These are phyloP conservation scores for Beauveria scarabaeidicola DNA, from an alignment of 2,329 filamentous ascomycete species.

Conservation along the genomic window DNA sequence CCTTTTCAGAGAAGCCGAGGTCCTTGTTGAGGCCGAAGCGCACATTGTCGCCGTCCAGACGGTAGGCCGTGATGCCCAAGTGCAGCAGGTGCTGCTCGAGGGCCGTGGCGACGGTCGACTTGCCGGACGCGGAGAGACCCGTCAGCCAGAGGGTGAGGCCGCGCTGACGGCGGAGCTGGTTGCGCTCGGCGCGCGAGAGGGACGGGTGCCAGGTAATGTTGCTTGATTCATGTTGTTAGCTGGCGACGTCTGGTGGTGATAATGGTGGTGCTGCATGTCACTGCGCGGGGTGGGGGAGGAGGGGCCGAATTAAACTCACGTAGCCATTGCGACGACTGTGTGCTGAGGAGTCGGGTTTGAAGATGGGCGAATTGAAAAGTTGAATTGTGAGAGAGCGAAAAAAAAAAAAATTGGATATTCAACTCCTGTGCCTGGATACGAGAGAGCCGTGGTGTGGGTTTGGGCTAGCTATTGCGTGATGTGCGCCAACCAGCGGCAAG, in stretches of 20 bases:
- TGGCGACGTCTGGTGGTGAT: background rate
- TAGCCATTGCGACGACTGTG: constrained; percentile 23
- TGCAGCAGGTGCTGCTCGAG: constrained; percentile 96
- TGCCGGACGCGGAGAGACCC: constrained; percentile 89
- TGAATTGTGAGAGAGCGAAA: background rate
- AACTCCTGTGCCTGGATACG: background rate
- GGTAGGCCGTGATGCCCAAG: constrained; percentile 73
- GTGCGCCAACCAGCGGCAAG: background rate
- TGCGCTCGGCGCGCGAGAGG: constrained; percentile 70
- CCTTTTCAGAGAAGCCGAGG: constrained; percentile 84
- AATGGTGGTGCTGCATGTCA: constrained; percentile 10
- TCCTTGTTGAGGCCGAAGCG: constrained; percentile 98
- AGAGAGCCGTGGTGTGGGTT: constrained; percentile 4
- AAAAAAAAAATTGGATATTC: background rate
- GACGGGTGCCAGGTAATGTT: constrained; percentile 89
- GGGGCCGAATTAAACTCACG: constrained; percentile 19
- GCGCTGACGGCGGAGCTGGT: constrained; percentile 65
- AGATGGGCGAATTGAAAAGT: background rate
- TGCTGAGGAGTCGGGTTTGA: background rate
- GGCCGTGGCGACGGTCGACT: constrained; percentile 92
- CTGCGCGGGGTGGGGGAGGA: constrained; percentile 12
- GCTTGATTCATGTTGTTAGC: constrained; percentile 34
- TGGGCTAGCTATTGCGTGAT: constrained; percentile 11
- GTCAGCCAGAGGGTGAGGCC: constrained; percentile 98
- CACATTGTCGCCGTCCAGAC: constrained; percentile 96